Percentiles rank a stretch among this genome's conserved stretches.
Evolutionary conservation across 768 basidiomycete genomes (phyloP).

Genomic region (Galerina sulciceps): DNA sequence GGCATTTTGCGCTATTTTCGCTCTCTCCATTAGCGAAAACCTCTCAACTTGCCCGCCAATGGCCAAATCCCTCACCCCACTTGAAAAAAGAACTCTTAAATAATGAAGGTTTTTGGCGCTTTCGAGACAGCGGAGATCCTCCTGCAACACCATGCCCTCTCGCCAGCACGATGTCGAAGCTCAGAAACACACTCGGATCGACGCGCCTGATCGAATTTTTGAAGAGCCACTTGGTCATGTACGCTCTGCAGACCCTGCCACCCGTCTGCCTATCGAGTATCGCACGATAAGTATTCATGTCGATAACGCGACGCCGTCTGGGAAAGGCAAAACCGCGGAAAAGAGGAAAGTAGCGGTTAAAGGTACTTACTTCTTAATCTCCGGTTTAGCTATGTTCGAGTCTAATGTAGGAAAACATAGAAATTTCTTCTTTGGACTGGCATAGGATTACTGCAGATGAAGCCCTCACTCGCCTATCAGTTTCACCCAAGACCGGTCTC

Average conservation of each 20-base stretch:
- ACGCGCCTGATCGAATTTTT: neutral
- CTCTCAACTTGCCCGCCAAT: conserved; percentile 17
- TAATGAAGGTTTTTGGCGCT: neutral
- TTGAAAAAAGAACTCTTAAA: neutral
- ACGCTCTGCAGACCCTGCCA: conserved; percentile 9
- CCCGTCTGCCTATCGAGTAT: conserved; percentile 28
- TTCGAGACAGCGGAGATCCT: neutral
- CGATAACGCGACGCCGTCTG: conserved; percentile 17
- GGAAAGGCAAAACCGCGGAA: conserved; percentile 15
- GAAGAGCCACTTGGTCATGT: neutral
- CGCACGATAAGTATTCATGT: conserved; percentile 31
- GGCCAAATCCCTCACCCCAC: conserved; percentile 19
- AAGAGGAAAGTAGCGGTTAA: conserved; percentile 24
- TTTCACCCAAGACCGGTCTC: conserved; percentile 49
- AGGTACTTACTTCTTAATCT: conserved; percentile 14
- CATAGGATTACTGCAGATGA: conserved; percentile 46
- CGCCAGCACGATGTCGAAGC: conserved; percentile 20
- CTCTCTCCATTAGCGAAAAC: conserved; percentile 11
- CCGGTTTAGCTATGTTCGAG: neutral
- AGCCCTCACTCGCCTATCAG: conserved; percentile 45
- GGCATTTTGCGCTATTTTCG: too few species aligned
- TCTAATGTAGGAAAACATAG: conserved; percentile 22
- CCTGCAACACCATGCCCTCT: conserved; percentile 9
- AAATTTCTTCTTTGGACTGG: conserved; percentile 49
- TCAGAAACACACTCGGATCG: conserved; percentile 13